phyloP scores from a whole-genome alignment of 805 yeast genomes.

The Candida andamanensis region DNA sequence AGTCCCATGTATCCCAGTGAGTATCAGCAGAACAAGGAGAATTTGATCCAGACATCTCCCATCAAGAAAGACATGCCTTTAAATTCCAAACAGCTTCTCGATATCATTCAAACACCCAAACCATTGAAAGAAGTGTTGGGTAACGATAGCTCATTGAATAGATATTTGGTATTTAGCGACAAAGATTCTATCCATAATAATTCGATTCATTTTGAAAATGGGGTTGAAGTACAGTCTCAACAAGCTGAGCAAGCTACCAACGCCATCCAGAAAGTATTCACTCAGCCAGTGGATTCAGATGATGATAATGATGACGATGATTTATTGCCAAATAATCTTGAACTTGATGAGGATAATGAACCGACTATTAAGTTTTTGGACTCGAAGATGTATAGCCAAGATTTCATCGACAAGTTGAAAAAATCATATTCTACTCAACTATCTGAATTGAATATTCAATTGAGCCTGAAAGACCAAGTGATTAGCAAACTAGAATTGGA shows the following conservation, averaged over 20 bases:
- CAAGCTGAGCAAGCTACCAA: not conserved
- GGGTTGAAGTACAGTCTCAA: not conserved
- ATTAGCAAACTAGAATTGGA: no score
- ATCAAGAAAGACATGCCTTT: slow-evolving; percentile 3
- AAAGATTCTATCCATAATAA: slow-evolving; percentile 1
- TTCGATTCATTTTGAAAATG: not conserved
- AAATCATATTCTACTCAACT: no score
- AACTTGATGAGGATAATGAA: slow-evolving; percentile 2
- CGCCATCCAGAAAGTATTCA: slow-evolving; percentile 1
- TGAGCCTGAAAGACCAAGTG: no score
- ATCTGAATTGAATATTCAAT: no score
- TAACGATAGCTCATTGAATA: no score
- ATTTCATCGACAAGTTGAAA: no score
- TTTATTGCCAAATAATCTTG: not conserved
- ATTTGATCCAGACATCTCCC: slow-evolving; percentile 5
- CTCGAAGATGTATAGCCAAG: slow-evolving; percentile 5
- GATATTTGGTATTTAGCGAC: no score
- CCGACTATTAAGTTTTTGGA: slow-evolving; percentile 6
- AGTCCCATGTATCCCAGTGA: slow-evolving; percentile 5
- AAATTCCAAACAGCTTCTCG: not conserved
- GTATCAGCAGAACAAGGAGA: slow-evolving; percentile 7
- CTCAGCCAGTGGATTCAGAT: not conserved
- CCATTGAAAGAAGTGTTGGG: no score
- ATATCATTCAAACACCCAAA: no score
- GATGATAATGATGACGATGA: not conserved